phyloP scores from a whole-genome alignment of 495 filamentous ascomycete genomes.

The Xylaria acuta region DNA sequence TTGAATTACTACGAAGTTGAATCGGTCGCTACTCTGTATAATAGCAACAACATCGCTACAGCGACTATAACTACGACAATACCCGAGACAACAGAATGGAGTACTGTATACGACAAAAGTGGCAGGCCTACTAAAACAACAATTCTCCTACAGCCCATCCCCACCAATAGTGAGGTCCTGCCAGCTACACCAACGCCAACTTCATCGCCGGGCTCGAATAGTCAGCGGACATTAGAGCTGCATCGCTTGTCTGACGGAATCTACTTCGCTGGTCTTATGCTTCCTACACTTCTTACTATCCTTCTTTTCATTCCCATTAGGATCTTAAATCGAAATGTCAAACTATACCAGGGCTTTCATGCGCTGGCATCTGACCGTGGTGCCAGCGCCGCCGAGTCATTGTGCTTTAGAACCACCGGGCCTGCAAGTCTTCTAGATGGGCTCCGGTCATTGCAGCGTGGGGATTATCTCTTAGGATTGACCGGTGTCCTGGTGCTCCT shows the following conservation, averaged over 20 bases:
- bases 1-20: conserved; percentile 27
- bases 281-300: conserved; percentile 43
- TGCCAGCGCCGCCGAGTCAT: conserved; percentile 33
- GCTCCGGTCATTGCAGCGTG: conserved; percentile 28
- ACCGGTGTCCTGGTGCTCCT: conserved; percentile 35
- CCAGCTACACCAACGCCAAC: conserved; percentile 27
- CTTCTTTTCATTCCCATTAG: conserved; percentile 36
- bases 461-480: conserved; percentile 32
- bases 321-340: conserved; percentile 40
- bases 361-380: conserved; percentile 35
- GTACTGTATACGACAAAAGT: conserved; percentile 28
- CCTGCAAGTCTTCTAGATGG: conserved; percentile 28
- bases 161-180: conserved; percentile 23
- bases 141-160: conserved; percentile 31
- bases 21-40: conserved; percentile 27
- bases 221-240: conserved; percentile 24
- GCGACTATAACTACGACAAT: conserved; percentile 27
- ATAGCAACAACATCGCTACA: conserved; percentile 27
- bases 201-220: conserved; percentile 7
- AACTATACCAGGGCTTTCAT: conserved; percentile 45
- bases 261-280: conserved; percentile 44
- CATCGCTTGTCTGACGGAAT: conserved; percentile 31
- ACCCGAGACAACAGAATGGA: conserved; percentile 19
- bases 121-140: conserved; percentile 29
- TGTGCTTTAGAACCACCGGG: conserved; percentile 36